Conservation (phyloP, 202 grass and related monocot species). For the Eragrostis tef region DNA sequence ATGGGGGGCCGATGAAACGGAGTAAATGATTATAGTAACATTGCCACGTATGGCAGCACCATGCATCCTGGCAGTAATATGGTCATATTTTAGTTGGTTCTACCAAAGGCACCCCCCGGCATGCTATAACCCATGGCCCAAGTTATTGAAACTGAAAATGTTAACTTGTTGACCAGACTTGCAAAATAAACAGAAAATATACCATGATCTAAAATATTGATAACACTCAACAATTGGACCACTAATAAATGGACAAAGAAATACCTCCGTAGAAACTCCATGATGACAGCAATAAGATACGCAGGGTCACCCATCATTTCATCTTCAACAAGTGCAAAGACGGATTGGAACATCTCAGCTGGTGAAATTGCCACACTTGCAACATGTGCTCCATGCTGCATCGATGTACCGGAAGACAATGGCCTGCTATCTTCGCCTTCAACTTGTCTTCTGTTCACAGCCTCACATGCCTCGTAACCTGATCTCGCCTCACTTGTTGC, state of each 20-base stretch:
- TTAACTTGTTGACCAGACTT: background rate
- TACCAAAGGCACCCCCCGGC: background rate
- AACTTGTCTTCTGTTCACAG: conserved; percentile 39
- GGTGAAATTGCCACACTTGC: conserved; percentile 75
- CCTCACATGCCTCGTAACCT: conserved; percentile 41
- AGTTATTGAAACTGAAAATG: background rate
- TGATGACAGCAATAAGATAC: conserved; percentile 78
- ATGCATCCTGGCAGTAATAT: conserved; percentile 1
- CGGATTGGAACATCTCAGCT: conserved; percentile 82
- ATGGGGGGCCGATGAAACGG: background rate
- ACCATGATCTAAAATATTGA: conserved; percentile 6
- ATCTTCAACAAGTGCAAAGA: conserved; percentile 88
- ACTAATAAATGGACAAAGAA: conserved; percentile 39
- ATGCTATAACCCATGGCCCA: background rate
- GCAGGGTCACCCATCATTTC: conserved; percentile 88
- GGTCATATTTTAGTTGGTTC: conserved; percentile 18
- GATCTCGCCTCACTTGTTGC: conserved; percentile 26
- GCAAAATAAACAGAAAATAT: conserved; percentile 11
- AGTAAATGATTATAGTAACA: background rate
- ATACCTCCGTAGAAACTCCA: conserved; percentile 86
- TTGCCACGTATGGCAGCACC: background rate
- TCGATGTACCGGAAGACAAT: conserved; percentile 59
- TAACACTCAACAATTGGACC: conserved; percentile 33
- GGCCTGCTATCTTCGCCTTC: conserved; percentile 53
- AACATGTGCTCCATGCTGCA: conserved; percentile 58